Base-by-base conservation (phyloP, 345 rosid genomes). In the Salix caprea region DNA sequence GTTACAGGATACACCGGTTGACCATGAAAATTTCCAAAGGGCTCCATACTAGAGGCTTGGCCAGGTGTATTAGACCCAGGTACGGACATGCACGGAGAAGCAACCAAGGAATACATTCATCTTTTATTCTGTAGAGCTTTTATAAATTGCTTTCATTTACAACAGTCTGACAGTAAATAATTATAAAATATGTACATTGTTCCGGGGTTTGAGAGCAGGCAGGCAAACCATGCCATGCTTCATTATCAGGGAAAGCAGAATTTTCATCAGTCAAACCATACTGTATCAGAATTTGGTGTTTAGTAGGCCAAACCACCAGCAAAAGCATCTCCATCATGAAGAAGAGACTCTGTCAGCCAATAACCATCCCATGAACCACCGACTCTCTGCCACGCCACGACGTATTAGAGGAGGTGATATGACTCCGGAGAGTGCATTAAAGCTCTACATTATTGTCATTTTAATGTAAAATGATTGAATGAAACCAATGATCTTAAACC, bases 281-380 rank as follows among this genome's bases (percentile, higher is more conserved):
- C 15, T 34, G 18, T 18, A 54, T 24, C 68, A 21, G 64, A 44
- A 24, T 8, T 8, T 50, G 10, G 39, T 66, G 79, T 69, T 88
- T 82, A 95, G 84, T 91, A 95, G 80, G 97, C 97, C 87, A 95
- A 78, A 18, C 96, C 97, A 73, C 99, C 93, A 12, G 92, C 74
- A 80, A 95, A 93, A 44, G 88, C 88, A 85, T 93, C 89, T 71
- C 99, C 97, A 30, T 95, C 99, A 46, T 90, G 92, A 73, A 88
- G 94, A 60, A 95, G 71, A 73, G 97, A 93, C 82, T 93, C 99
- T 9, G 97, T 93, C 68, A 93, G 84, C 97, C 99, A 93, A 83
- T 93, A 95, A 64, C 97, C 99, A 81, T 95, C 99, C 97, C 97
- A 90, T 13, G 88, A 91, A 75, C 97, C 94, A 23, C 99, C 99